Evolutionary conservation across 2,329 filamentous ascomycete species (phyloP).

Genomic region (Calonectria henricotiae): DNA sequence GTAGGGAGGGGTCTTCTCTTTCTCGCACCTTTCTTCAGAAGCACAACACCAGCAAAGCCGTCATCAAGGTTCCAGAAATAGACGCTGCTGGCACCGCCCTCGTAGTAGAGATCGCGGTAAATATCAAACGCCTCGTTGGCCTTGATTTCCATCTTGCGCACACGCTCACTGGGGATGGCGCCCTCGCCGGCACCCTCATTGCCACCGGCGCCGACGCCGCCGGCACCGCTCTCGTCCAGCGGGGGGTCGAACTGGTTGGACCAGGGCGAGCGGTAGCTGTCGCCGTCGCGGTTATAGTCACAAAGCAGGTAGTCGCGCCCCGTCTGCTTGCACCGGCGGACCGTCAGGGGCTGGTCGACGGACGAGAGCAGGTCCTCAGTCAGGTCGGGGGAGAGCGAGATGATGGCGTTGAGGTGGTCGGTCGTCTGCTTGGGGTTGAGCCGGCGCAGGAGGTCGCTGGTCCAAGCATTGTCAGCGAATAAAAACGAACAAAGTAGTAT

Average conservation of each 20-base stretch:
- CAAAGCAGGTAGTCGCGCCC: constrained; percentile 97
- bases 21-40: constrained; percentile 91
- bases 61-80: constrained; percentile 99
- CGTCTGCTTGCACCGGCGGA: constrained; percentile 88
- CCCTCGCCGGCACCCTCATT: constrained; percentile 80
- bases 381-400: constrained; percentile 89
- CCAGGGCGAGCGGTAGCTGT: constrained; percentile 99
- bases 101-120: constrained; percentile 96
- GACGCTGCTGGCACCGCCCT: constrained; percentile 94
- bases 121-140: constrained; percentile 98
- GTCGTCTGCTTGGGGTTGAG: constrained; percentile 95
- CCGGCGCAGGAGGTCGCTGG: constrained; percentile 95
- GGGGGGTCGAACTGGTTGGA: constrained; percentile 98
- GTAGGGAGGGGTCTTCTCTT: neutral
- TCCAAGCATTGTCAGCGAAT: constrained; percentile 17
- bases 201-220: constrained; percentile 69
- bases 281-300: constrained; percentile 99
- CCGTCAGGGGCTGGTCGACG: constrained; percentile 93
- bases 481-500: neutral
- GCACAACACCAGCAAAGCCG: constrained; percentile 94
- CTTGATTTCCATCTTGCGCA: constrained; percentile 93
- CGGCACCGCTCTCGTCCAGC: constrained; percentile 76
- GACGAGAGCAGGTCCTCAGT: constrained; percentile 98
- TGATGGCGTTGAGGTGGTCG: constrained; percentile 89
- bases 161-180: constrained; percentile 89